Conservation (phyloP, 2,329 filamentous ascomycete species). For the Fusarium heterosporum region DNA sequence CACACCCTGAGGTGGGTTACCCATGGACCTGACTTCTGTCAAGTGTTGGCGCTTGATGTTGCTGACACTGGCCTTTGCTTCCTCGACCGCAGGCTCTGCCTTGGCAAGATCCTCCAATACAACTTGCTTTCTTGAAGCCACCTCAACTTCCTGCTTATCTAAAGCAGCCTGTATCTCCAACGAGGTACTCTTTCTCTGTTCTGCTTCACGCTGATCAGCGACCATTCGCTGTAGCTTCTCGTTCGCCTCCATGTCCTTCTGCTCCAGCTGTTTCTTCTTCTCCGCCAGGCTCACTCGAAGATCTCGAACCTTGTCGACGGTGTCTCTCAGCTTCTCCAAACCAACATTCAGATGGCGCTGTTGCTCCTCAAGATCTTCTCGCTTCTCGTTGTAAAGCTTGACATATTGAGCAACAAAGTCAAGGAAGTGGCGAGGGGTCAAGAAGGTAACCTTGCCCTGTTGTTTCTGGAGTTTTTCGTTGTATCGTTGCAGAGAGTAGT, state of each 20-base stretch:
- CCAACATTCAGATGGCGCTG: slow-evolving; percentile 98
- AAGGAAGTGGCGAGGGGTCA: slow-evolving; percentile 96
- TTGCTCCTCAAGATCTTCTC: slow-evolving; percentile 97
- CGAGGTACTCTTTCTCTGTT: slow-evolving; percentile 88
- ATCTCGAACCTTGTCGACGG: slow-evolving; percentile 96
- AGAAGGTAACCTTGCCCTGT: slow-evolving; percentile 90
- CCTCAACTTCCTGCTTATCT: slow-evolving; percentile 89
- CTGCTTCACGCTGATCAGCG: slow-evolving; percentile 92
- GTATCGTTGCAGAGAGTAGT: slow-evolving; percentile 92
- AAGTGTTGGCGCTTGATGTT: slow-evolving; percentile 98
- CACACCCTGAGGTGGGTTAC: slow-evolving; percentile 89
- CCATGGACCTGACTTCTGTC: slow-evolving; percentile 97
- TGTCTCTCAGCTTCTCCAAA: slow-evolving; percentile 96
- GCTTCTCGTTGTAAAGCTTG: slow-evolving; percentile 96
- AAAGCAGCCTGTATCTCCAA: slow-evolving; percentile 88
- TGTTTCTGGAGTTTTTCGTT: slow-evolving; percentile 90
- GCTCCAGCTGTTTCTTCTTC: slow-evolving; percentile 93
- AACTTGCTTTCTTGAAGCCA: slow-evolving; percentile 83
- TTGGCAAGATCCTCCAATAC: slow-evolving; percentile 88
- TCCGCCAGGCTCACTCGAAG: slow-evolving; percentile 89
- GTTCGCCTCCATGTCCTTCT: slow-evolving; percentile 94
- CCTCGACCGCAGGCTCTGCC: slow-evolving; percentile 91
- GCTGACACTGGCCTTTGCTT: slow-evolving; percentile 95
- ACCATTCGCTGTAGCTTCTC: slow-evolving; percentile 98
- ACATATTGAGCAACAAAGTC: slow-evolving; percentile 99